phyloP scores from a whole-genome alignment of 202 grass and related monocot species.

The Setaria italica region DNA sequence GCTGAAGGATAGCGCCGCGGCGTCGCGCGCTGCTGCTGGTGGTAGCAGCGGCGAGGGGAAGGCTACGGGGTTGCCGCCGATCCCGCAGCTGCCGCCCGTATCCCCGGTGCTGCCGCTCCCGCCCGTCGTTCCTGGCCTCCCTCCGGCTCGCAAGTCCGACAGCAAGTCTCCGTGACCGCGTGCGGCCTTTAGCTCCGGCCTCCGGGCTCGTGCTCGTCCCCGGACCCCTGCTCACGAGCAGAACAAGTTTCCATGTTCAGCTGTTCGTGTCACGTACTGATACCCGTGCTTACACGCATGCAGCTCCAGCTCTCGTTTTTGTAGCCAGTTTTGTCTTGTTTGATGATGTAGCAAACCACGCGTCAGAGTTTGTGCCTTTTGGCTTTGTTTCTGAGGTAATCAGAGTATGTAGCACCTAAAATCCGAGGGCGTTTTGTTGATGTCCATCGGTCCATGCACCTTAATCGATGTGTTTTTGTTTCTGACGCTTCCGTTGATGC shows the following conservation, averaged over 20 bases:
- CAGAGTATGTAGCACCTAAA: not conserved
- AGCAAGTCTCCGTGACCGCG: not conserved
- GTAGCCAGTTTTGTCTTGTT: not conserved
- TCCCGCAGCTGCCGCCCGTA: not conserved
- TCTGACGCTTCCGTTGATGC: not conserved
- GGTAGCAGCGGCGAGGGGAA: not conserved
- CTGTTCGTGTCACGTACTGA: not conserved
- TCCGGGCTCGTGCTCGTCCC: not conserved
- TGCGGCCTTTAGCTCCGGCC: too few species aligned
- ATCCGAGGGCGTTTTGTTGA: not conserved
- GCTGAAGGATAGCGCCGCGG: not conserved
- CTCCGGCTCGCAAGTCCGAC: not conserved
- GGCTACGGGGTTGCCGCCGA: not conserved
- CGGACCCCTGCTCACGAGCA: not conserved
- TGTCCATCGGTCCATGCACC: not conserved
- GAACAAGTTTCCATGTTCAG: not conserved
- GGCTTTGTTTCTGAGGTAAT: not conserved
- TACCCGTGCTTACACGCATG: not conserved
- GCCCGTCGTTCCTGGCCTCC: slow-evolving; percentile 1
- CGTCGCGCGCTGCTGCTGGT: not conserved
- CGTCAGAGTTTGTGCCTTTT: not conserved
- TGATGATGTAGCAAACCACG: not conserved
- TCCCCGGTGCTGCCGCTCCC: not conserved
- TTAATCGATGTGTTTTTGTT: not conserved
- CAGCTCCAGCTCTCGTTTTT: too few species aligned